Percentiles rank a stretch among this genome's conserved stretches.
phyloP scores from a whole-genome alignment of 139 green algal species.

The Picochlorum sp. region DNA sequence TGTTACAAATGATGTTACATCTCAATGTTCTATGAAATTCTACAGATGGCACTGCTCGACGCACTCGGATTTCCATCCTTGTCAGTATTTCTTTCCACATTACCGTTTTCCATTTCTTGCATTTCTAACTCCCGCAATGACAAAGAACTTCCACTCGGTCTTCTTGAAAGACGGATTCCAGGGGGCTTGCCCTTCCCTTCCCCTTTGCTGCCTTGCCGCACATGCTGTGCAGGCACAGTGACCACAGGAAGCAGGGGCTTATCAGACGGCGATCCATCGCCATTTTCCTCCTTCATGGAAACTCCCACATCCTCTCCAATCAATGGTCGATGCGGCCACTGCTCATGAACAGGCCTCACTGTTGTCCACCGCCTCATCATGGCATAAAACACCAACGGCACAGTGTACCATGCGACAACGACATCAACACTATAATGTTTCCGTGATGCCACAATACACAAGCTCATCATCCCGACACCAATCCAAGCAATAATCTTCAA shows the following conservation, averaged over 20 bases:
- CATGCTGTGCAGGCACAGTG: constrained; percentile 8
- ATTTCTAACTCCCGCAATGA: not conserved
- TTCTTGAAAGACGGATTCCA: not conserved
- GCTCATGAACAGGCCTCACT: constrained; percentile 43
- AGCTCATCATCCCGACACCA: constrained; percentile 39
- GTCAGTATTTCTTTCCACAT: not conserved
- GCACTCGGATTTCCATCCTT: too few species aligned
- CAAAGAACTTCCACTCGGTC: not conserved
- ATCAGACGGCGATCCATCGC: constrained; percentile 7
- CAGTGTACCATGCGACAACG: constrained; percentile 69
- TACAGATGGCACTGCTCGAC: too few species aligned
- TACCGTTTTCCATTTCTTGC: constrained; percentile 2
- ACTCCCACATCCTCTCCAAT: constrained; percentile 17
- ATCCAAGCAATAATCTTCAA: constrained; percentile 47
- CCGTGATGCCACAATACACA: constrained; percentile 78
- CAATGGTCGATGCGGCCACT: constrained; percentile 21
- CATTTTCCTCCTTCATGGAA: constrained; percentile 10
- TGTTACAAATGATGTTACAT: too few species aligned
- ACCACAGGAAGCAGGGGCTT: constrained; percentile 22
- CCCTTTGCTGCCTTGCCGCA: constrained; percentile 12
- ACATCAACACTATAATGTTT: constrained; percentile 90
- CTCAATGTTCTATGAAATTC: too few species aligned
- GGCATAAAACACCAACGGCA: constrained; percentile 78
- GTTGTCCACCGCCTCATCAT: constrained; percentile 66
- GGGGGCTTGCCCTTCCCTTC: not conserved